These are phyloP conservation scores for Obba rivulosa DNA, from an alignment of 768 basidiomycete genomes.

Conservation along the genomic window DNA sequence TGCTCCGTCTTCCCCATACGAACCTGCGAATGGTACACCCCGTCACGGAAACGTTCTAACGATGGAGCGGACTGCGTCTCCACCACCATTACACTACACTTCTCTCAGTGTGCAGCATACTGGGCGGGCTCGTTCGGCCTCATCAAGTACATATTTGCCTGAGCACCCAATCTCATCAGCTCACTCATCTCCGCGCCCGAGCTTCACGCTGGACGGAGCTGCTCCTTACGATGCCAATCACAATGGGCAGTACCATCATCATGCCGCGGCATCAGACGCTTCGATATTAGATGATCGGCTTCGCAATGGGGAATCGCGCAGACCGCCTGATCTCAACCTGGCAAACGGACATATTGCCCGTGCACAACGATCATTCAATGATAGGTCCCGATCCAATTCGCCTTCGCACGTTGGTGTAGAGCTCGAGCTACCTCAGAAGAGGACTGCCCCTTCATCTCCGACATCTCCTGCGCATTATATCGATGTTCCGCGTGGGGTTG, in stretches of 20 bases:
- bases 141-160: conserved; percentile 14
- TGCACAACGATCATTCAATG: conserved; percentile 11
- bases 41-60: conserved; percentile 24
- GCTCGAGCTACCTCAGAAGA: conserved; percentile 24
- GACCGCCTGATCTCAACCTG: conserved; percentile 13
- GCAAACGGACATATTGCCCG: conserved; percentile 9
- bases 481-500: conserved; percentile 68
- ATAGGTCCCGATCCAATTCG: conserved; percentile 8
- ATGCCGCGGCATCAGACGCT: too few species aligned
- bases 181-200: conserved; percentile 16
- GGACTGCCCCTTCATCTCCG: conserved; percentile 37
- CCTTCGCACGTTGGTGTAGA: conserved; percentile 9
- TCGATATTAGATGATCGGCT: too few species aligned
- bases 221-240: conserved; percentile 15
- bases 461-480: conserved; percentile 57
- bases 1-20: conserved; percentile 12
- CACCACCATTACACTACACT: neutral
- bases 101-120: neutral
- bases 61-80: neutral
- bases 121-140: conserved; percentile 20
- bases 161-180: conserved; percentile 3
- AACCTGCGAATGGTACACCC: too few species aligned
- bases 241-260: too few species aligned
- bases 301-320: neutral
- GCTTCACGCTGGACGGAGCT: conserved; percentile 29